Evolutionary conservation across 2,329 filamentous ascomycete species (phyloP).

Genomic region (Cadophora malorum): DNA sequence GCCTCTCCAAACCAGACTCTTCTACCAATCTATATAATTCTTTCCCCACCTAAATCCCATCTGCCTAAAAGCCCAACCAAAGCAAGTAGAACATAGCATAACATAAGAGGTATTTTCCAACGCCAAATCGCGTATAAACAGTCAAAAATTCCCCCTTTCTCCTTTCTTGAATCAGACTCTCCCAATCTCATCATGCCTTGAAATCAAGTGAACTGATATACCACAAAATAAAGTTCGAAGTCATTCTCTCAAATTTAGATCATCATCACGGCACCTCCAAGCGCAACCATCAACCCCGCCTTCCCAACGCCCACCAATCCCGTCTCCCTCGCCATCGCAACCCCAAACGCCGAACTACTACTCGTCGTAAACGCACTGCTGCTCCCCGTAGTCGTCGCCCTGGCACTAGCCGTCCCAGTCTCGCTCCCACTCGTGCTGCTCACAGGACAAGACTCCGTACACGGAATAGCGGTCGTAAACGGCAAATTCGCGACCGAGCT

Average conservation of each 20-base stretch:
- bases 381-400: conserved; percentile 23
- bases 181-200: background rate
- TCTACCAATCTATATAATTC: background rate
- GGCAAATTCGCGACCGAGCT: conserved; percentile 37
- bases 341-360: conserved; percentile 20
- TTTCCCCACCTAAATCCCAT: background rate
- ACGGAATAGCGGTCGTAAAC: conserved; percentile 53
- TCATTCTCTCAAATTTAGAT: conserved; percentile 19
- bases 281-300: conserved; percentile 32
- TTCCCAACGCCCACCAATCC: conserved; percentile 25
- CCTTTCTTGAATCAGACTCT: background rate
- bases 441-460: conserved; percentile 50
- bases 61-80: background rate
- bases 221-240: background rate
- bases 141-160: background rate
- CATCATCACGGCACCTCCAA: conserved; percentile 37
- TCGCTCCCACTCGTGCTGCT: conserved; percentile 28
- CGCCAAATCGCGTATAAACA: background rate
- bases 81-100: background rate
- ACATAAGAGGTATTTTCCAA: background rate
- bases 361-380: conserved; percentile 19
- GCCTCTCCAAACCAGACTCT: background rate
- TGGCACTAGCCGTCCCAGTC: conserved; percentile 32
- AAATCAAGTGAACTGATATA: background rate
- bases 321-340: conserved; percentile 31